Evolutionary conservation across 1,284 basidiomycete species (phyloP), one percentile per base, ranked within the genome.

Genomic region (Leucoagaricus sp.): DNA sequence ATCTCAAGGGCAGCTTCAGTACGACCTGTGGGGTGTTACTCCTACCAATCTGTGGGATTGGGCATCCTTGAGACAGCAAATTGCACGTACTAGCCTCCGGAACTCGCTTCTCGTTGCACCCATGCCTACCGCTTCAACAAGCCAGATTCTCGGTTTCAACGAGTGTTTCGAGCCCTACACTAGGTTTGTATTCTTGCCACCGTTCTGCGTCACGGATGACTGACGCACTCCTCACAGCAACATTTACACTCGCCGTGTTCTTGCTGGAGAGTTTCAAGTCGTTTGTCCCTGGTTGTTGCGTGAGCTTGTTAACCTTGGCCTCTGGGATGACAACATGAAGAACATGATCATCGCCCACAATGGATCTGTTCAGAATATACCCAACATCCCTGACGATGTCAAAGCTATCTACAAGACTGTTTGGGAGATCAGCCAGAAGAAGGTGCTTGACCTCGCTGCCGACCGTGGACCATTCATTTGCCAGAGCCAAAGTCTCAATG

Each of bases 281-380:
- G 96, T 98, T 61, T 97, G 95, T 79, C 97, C 96, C 0, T 99
- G 97, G 97, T 83, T 99, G 52, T 84, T 99, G 15, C 89, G 94
- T 58, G 97, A 99, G 68, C 89, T 99, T 56, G 96, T 99, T 66
- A 94, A 97, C 69, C 91, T 90, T 58, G 90, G 90, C 45, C 84
- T 99, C 13, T 99, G 97, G 97, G 86, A 98, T 70, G 96, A 99
- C 68, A 86, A 93, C 68, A 99, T 99, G 96, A 98, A 98, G 85
- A 97, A 98, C 78, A 90, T 93, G 80, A 94, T 99, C 75, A 99
- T 99, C 64, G 97, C 97, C 7, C 91, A 97, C 76, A 91, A 95
- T 67, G 96, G 95, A 42, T 98, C 96, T 12, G 84, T 99, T 55
- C 96, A 98, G 72, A 93, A 89, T 71, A 94, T 96, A 66, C 84